A percentile compares a stretch with the other conserved stretches of the same genome.
Conservation (phyloP, 2,329 filamentous ascomycete genomes). For the Apiospora aurea region DNA sequence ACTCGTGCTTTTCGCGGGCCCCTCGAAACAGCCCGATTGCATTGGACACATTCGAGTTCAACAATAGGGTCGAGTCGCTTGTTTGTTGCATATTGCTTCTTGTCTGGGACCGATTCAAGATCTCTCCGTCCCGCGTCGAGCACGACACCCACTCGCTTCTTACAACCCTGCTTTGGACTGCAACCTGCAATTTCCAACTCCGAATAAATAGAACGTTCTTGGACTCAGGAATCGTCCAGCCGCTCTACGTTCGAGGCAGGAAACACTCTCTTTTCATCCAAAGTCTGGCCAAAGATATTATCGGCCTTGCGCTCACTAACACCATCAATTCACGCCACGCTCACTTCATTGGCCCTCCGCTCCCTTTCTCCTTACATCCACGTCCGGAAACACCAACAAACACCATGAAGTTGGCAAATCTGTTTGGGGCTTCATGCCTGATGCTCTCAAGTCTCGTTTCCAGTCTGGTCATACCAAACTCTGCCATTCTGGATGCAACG, state of each 20-base stretch:
- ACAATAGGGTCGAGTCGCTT: background rate
- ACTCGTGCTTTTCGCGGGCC: background rate
- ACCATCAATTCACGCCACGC: background rate
- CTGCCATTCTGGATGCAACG: slow-evolving; percentile 7
- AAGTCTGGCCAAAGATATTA: background rate
- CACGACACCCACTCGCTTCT: background rate
- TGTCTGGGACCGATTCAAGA: background rate
- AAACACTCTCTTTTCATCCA: background rate
- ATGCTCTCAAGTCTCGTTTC: background rate
- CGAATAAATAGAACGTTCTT: background rate
- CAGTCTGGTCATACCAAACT: background rate
- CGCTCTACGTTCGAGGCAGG: background rate
- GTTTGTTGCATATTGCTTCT: background rate
- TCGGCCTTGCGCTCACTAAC: background rate
- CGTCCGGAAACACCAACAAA: background rate
- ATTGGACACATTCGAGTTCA: background rate
- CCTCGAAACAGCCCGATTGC: background rate
- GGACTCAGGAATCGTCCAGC: background rate
- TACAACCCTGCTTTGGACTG: background rate
- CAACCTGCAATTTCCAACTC: background rate
- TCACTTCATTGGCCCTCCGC: background rate
- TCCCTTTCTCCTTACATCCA: background rate
- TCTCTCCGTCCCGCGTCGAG: background rate
- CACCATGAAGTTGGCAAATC: background rate
- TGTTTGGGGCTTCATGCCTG: background rate